Base-by-base conservation (phyloP, 768 basidiomycete species). In the Lactifluus subvellereus region DNA sequence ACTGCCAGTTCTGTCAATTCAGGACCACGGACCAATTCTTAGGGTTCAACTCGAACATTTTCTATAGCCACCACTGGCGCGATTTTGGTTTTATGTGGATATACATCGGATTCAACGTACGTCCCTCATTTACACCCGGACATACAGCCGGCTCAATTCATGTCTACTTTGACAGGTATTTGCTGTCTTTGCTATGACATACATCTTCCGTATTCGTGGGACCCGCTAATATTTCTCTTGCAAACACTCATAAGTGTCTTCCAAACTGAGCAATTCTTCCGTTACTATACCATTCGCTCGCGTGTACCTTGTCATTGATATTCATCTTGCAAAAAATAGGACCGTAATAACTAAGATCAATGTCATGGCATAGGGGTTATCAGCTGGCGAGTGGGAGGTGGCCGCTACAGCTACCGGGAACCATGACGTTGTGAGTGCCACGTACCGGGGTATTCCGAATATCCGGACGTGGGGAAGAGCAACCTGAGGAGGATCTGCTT, bases 21-120 rank as follows among this genome's bases (percentile, higher is more conserved):
- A 70, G 76, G n/a, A 79, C 78, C 0, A 84, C 87, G 0, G 85
- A 91, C 70, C 71, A 78, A 47, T 89, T 82, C 76, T 73, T 89
- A 56, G 74, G 68, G 3, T 64, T 67, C 9, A 75, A 68, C 64
- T 88, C 91, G 74, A 86, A 85, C 66, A 86, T 90, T 37, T 77
- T 71, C 51, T 91, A 86, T 63, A 63, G 74, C 63, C 72, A 79
- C 54, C 73, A 72, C 42, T 84, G 81, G 80, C 72, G 81, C 32
- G 67, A 82, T 69, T 73, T 81, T 40, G 81, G 79, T 6, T 65
- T 84, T 49, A 69, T 84, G 67, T 74, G 73, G 64, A 79, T 70
- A 3, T 79, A 76, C 54, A 72, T 76, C 38, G 66, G 62, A 33
- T 81, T 80, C 56, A 81, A 81, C 55, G 80, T 81, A 64, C 56